A percentile compares a stretch with the other conserved stretches of the same genome.
phyloP scores from a whole-genome alignment of 2,329 filamentous ascomycete species.

The Aspergillus spinulosporus region DNA sequence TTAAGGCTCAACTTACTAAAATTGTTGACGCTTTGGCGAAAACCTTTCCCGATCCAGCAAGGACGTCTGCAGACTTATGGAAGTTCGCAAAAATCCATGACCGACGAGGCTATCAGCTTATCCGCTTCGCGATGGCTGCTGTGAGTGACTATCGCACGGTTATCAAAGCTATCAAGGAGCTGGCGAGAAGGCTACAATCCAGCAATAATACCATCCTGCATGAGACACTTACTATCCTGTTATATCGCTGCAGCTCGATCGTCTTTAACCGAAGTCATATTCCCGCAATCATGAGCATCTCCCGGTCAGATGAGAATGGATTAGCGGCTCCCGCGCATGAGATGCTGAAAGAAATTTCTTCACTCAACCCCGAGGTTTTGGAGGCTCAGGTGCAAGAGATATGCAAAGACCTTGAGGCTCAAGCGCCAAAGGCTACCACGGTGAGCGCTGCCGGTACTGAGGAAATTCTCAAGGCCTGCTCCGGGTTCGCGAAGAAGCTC shows the following conservation, averaged over 20 bases:
- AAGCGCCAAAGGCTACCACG: conserved; percentile 69
- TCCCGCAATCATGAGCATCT: conserved; percentile 82
- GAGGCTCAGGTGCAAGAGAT: conserved; percentile 90
- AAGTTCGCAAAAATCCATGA: conserved; percentile 92
- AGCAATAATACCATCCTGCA: conserved; percentile 63
- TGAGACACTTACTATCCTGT: conserved; percentile 76
- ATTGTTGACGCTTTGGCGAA: conserved; percentile 72
- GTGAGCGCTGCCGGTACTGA: conserved; percentile 73
- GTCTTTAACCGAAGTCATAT: conserved; percentile 95
- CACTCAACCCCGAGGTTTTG: conserved; percentile 83
- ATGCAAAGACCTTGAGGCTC: conserved; percentile 79
- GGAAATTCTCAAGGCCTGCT: conserved; percentile 89
- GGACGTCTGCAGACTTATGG: conserved; percentile 74
- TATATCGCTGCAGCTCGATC: conserved; percentile 80
- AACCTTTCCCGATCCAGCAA: conserved; percentile 72
- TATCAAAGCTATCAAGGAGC: conserved; percentile 83
- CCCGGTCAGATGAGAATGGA: conserved; percentile 77
- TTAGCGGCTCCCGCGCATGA: conserved; percentile 80
- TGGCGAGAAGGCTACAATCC: conserved; percentile 76
- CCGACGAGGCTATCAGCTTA: conserved; percentile 82
- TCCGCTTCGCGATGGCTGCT: conserved; percentile 79
- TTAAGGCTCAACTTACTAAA: conserved; percentile 68
- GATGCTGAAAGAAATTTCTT: conserved; percentile 87
- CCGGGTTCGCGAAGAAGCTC: conserved; percentile 84
- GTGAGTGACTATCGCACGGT: conserved; percentile 92